A percentile compares a stretch with the other conserved stretches of the same genome.
phyloP scores from a whole-genome alignment of 495 filamentous ascomycete species.

The Aspergillus panamensis region DNA sequence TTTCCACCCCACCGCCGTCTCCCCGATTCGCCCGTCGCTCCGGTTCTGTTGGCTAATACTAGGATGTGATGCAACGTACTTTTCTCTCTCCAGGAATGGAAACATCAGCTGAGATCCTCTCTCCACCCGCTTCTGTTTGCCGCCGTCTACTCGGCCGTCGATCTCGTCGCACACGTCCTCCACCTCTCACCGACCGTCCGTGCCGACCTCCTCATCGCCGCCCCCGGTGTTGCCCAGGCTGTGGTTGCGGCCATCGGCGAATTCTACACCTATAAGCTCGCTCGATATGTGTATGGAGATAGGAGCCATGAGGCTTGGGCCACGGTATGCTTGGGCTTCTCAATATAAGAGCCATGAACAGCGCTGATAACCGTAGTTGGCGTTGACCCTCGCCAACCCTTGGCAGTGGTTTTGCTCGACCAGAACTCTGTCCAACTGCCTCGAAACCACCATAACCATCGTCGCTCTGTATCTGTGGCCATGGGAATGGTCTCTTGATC shows the following conservation, averaged over 20 bases:
- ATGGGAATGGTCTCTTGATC: constrained; percentile 59
- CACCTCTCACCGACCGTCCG: constrained; percentile 45
- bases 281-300: constrained; percentile 65
- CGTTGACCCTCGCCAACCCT: constrained; percentile 73
- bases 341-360: not conserved
- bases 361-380: constrained; percentile 34
- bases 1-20: not conserved
- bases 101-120: constrained; percentile 84
- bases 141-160: constrained; percentile 61
- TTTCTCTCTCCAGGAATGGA: constrained; percentile 76
- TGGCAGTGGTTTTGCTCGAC: constrained; percentile 98
- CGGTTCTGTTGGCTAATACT: constrained; percentile 9
- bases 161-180: constrained; percentile 50
- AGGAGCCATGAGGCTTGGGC: constrained; percentile 62
- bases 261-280: constrained; percentile 85
- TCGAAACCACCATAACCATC: constrained; percentile 84
- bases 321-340: constrained; percentile 50
- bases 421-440: constrained; percentile 86
- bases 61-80: not conserved
- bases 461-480: constrained; percentile 82
- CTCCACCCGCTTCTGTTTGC: constrained; percentile 85
- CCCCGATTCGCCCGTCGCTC: constrained; percentile 1
- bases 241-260: constrained; percentile 75
- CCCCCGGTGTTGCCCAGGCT: constrained; percentile 75
- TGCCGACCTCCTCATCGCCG: constrained; percentile 62